phyloP scores from a whole-genome alignment of 345 rosid species.

The Alliaria petiolata region DNA sequence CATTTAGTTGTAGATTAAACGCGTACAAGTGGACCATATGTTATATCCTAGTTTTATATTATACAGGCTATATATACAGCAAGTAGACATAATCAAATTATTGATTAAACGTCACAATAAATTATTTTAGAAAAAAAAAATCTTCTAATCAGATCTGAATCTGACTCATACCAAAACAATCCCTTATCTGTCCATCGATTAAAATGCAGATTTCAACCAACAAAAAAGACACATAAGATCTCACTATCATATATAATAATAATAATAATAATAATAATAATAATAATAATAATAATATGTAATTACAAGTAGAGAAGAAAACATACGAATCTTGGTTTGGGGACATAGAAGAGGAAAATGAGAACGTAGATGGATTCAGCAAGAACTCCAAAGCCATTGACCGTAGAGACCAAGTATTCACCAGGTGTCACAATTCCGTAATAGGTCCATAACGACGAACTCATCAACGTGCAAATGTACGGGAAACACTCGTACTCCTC shows the following conservation, averaged over 20 bases:
- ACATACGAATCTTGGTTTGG: conserved; percentile 40
- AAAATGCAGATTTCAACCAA: background rate
- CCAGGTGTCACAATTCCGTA: conserved; percentile 72
- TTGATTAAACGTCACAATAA: background rate
- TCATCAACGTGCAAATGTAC: conserved; percentile 60
- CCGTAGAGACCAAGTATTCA: conserved; percentile 61
- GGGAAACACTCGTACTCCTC: conserved; percentile 74
- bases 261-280: no score
- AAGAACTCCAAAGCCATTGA: conserved; percentile 66
- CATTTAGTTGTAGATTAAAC: background rate
- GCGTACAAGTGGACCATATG: conserved; percentile 5
- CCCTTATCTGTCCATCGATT: conserved; percentile 9
- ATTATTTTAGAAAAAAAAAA: background rate
- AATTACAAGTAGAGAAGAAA: background rate
- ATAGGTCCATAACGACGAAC: conserved; percentile 72
- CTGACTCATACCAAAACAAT: conserved; percentile 13
- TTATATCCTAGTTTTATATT: background rate
- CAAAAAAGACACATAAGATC: background rate
- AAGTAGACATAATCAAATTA: conserved; percentile 4
- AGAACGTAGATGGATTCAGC: conserved; percentile 48
- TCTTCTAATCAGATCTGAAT: conserved; percentile 26
- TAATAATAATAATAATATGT: background rate
- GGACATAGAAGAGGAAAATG: conserved; percentile 48
- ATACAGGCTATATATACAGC: no score
- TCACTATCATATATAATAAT: background rate